Percentiles rank a stretch among this genome's conserved stretches.
Evolutionary conservation across 148 eudicot species (phyloP).

Genomic region (Camellia sinensis): DNA sequence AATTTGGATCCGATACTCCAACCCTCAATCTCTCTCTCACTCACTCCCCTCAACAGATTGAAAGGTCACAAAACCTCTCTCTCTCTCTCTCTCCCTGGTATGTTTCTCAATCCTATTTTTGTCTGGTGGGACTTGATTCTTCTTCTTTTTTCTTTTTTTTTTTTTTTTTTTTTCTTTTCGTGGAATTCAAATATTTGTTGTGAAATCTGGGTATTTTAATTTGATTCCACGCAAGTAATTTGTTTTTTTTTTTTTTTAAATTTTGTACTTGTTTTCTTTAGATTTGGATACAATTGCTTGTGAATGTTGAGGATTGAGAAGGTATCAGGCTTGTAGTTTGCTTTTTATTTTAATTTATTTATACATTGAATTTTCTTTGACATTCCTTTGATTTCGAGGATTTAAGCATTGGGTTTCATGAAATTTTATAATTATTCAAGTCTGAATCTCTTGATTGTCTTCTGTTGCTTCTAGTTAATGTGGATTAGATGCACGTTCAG

Average conservation of each 20-base stretch:
- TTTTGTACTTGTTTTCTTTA: background rate
- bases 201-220: background rate
- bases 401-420: background rate
- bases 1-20: slow-evolving; percentile 25
- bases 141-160: background rate
- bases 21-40: background rate
- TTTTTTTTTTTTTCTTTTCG: background rate
- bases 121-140: background rate
- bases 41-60: background rate
- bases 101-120: background rate
- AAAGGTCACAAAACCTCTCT: background rate
- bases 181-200: background rate
- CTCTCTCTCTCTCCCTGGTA: background rate
- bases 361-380: background rate
- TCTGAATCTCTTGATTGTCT: background rate
- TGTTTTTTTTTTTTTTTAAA: background rate
- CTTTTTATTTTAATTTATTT: background rate
- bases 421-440: background rate
- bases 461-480: background rate
- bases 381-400: background rate
- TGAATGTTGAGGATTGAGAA: slow-evolving; percentile 6
- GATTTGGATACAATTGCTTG: background rate
- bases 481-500: background rate
- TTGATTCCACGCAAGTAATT: background rate
- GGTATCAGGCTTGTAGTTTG: background rate